These are phyloP conservation scores for Eimeria acervulina DNA, from an alignment of 169 alveolate species.

Conservation along the genomic window DNA sequence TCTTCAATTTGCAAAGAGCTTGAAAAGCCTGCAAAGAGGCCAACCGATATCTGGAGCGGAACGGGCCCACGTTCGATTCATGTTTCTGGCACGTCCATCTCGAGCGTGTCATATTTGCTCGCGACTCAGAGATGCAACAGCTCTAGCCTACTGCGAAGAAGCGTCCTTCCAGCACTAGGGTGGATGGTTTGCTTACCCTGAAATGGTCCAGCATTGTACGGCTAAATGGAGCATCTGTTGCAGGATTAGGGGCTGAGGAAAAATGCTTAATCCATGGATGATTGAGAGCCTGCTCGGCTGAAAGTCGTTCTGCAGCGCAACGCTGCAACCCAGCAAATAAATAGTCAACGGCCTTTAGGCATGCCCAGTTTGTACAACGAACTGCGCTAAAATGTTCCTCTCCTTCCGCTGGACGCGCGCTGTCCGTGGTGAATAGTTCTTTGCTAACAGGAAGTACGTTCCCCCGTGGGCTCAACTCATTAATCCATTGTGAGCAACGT, in stretches of 20 bases:
- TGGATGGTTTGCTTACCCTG: slow-evolving; percentile 41
- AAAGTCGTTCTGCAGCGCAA: slow-evolving; percentile 81
- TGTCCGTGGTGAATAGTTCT: too few relatives aligned
- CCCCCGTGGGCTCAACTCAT: not conserved
- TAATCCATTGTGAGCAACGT: not conserved
- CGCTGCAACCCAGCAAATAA: slow-evolving; percentile 68
- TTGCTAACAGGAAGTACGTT: not conserved
- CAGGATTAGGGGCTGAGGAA: slow-evolving; percentile 74
- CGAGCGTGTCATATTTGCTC: not conserved
- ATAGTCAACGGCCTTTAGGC: slow-evolving; percentile 20
- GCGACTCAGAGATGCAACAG: not conserved
- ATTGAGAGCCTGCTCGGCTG: slow-evolving; percentile 94
- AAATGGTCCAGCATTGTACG: slow-evolving; percentile 78
- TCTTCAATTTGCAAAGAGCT: slow-evolving; percentile 82
- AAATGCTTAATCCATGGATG: slow-evolving; percentile 95
- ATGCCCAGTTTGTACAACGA: not conserved
- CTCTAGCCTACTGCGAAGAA: not conserved
- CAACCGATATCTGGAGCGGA: not conserved
- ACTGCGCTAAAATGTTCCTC: not conserved
- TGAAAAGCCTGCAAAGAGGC: slow-evolving; percentile 81
- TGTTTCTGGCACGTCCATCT: not conserved
- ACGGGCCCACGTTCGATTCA: not conserved
- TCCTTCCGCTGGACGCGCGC: not conserved
- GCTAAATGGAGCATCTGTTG: slow-evolving; percentile 80
- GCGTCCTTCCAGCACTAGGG: not conserved